Evolutionary conservation across 2,329 filamentous ascomycete species (phyloP), one percentile per base, ranked within the genome.

Genomic region (Cercospora zeina): DNA sequence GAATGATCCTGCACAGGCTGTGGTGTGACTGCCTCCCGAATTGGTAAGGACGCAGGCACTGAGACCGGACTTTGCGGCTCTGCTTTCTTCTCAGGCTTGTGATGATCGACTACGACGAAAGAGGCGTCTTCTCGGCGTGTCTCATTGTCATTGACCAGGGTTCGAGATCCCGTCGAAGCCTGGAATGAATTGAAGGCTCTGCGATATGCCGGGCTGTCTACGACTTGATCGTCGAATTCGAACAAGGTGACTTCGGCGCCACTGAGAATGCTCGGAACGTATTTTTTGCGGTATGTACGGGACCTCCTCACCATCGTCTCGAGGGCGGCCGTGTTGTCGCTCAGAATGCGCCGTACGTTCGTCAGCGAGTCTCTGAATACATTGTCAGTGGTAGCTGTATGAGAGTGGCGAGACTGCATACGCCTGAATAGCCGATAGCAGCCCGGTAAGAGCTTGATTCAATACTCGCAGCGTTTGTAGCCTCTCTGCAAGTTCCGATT

Each of bases 151-250:
- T 47, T 47, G 9, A 47, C 42, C 7, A 47, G 42, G 24, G 42
- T 47, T 10, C 42, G 42, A 47, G 42, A 47, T 2, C 42, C 42
- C 42, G 42, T 47, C 3, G 42, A 47, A 4, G 42, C 42, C 21
- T 27, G 42, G 11, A 47, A 47, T 13, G 42, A 47, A 47, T 47
- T 27, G 2, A 47, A 47, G 2, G 42, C 42, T 27, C 42, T 47
- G 11, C 42, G 42, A 27, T 47, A 47, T 13, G 42, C 42, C 11
- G 42, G 42, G 5, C 42, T 47, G 21, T 47, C 42, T 8, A 47
- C 42, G 42, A 47, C 42, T 14, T 47, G 42, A 47, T 47, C 42
- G 42, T 47, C 42, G 42, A 47, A 47, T 19, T 47, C 42, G 5
- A 47, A 47, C 19, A 47, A 3, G 7, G 42, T 47, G 21, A 47